Base-by-base conservation (phyloP, 805 yeast genomes). In the Kurtzmaniella cleridarum region DNA sequence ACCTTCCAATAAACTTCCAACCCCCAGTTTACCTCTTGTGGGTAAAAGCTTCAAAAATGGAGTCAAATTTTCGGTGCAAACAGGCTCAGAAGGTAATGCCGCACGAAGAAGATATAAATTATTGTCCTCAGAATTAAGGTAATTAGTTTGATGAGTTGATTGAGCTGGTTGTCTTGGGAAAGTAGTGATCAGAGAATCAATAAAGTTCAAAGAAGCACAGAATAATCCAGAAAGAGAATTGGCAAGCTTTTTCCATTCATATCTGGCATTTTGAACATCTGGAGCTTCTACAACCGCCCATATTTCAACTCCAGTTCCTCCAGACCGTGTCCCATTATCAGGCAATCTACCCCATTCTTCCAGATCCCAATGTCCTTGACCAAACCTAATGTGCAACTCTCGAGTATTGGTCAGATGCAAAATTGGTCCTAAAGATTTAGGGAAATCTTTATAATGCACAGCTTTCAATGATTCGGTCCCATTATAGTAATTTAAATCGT, bases 311-410 rank as follows among this genome's bases (percentile, higher is more conserved):
- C 98, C 98, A 2, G 91, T 84, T 2, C 98, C 98, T 24, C 98
- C 98, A 38, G 89, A 73, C 40, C 63, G 64, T 10, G 59, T 53
- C 1, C 98, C 98, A 46, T 78, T 64, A 34, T 65, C 62, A 0
- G 97, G 96, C 30, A 87, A 68, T 34, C 69, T 64, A 0, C 98
- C 98, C 95, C 96, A 93, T 6, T 72, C 66, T 42, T 83, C 86
- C 1, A 90, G 66, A 54, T 93, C 96, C 91, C 96, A 93, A 80
- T 89, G 84, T 0, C 98, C 98, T 59, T 87, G 95, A 2, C 95
- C 76, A 55, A 93, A 93, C 39, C 97, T 66, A 43, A 93, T 63
- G 57, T 87, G 95, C 33, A 93, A 66, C 51, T 86, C 90, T 39
- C 84, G 70, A 0, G 95, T 75, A 42, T 74, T 69, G 2, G 95